These are phyloP conservation scores for Abrus pulchellus DNA, from an alignment of 306 rosid species.

Conservation along the genomic window DNA sequence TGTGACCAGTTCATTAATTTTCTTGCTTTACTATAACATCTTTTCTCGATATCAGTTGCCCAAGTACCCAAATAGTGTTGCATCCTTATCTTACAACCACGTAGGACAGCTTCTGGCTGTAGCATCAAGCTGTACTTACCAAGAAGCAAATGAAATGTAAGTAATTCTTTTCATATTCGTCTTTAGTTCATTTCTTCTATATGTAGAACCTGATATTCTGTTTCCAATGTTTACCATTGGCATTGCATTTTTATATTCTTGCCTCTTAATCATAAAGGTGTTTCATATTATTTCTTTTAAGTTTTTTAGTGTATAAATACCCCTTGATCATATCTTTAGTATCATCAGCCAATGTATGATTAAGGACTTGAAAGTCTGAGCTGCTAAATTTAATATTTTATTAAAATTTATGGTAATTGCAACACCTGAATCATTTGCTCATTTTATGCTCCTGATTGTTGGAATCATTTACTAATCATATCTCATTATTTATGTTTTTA, in stretches of 20 bases:
- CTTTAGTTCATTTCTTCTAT: conserved; percentile 31
- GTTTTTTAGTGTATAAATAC: conserved; percentile 1
- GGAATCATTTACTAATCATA: not conserved
- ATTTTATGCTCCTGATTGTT: conserved; percentile 9
- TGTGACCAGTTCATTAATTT: conserved; percentile 8
- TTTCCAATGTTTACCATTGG: not conserved
- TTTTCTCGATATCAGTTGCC: conserved; percentile 67
- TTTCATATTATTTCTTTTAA: conserved; percentile 20
- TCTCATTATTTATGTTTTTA: conserved; percentile 5
- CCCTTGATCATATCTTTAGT: not conserved
- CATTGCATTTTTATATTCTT: conserved; percentile 12
- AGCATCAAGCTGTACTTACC: conserved; percentile 84
- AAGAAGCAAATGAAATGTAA: conserved; percentile 83
- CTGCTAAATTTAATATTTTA: not conserved
- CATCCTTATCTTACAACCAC: conserved; percentile 79
- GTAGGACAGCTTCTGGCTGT: conserved; percentile 76
- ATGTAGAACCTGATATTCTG: not conserved
- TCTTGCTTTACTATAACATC: conserved; percentile 1
- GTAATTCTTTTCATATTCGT: conserved; percentile 35
- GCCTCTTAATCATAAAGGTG: not conserved
- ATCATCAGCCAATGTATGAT: not conserved
- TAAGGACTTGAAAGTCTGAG: not conserved
- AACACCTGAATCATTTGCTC: conserved; percentile 7
- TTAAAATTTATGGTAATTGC: not conserved
- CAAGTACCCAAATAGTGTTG: conserved; percentile 74